Evolutionary conservation across 352 stramenopile genomes (phyloP), one percentile per base, ranked within the genome.

Genomic region (Phytopythium boreale): DNA sequence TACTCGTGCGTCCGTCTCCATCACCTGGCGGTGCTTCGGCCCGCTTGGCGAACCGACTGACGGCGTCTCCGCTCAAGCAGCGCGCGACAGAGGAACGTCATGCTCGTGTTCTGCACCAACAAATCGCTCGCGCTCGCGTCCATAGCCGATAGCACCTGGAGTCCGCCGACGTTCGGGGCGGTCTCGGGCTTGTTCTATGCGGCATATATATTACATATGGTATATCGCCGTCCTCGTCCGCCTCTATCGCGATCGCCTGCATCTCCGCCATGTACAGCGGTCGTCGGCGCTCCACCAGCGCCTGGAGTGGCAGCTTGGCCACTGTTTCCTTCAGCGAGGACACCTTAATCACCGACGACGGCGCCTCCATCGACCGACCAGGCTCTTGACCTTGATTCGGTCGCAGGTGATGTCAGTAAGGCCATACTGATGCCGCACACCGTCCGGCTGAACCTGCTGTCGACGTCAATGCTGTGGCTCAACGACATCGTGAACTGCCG

Each of bases 281-380:
- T 34, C 71, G 69, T 11, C 88, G 61, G 12, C 77, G 77, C 46
- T 79, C 69, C 0, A 90, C 55, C 1, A 82, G 27, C 5, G 66
- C 29, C 0, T 71, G 69, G n/a, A 87, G 37, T 10, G 68, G 61
- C 2, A 84, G 51, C 41, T 36, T 69, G 4, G 68, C 68, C 22
- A 83, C 56, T 3, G 75, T 75, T 20, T 67, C 41, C 12, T 63
- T 69, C 0, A 70, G 55, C 46, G 73, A 36, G 0, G 85, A 64
- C 34, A 87, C 69, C 62, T 88, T 90, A 59, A 90, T 84, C 50
- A 78, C 69, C 1, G 74, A 78, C 19, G 66, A 49, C 8, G 62
- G 43, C 5, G 61, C 50, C 29, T 72, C 50, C 20, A 65, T 53
- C n/a, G 66, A 59, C 56, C 69, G 57, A 20, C 61, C 67, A 50